Evolutionary conservation across 2,329 filamentous ascomycete species (phyloP).

Genomic region (Cercospora nicotianae): DNA sequence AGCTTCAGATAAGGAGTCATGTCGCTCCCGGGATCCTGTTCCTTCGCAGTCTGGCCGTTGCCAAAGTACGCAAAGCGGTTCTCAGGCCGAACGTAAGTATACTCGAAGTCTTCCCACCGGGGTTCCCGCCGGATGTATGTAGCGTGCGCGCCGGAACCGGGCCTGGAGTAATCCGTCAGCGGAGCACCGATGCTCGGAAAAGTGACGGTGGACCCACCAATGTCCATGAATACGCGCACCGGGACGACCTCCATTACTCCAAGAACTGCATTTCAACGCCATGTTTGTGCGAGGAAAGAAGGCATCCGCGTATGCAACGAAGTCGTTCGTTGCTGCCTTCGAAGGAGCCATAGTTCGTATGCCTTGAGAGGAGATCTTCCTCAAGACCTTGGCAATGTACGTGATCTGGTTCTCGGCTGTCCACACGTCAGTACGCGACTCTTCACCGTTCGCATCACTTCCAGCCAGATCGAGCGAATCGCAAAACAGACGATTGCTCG

Average conservation of each 20-base stretch:
- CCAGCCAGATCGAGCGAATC: not conserved
- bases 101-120: slow-evolving; percentile 62
- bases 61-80: slow-evolving; percentile 62
- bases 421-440: slow-evolving; percentile 1
- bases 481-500: not conserved
- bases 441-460: not conserved
- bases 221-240: slow-evolving; percentile 63
- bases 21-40: slow-evolving; percentile 57
- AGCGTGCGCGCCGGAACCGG: slow-evolving; percentile 64
- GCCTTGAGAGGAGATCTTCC: slow-evolving; percentile 65
- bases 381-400: slow-evolving; percentile 65
- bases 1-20: slow-evolving; percentile 63
- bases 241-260: slow-evolving; percentile 65
- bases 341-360: slow-evolving; percentile 63
- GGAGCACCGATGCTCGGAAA: not conserved
- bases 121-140: slow-evolving; percentile 58
- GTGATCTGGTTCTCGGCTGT: slow-evolving; percentile 63
- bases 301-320: slow-evolving; percentile 41
- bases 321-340: slow-evolving; percentile 54
- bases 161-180: slow-evolving; percentile 40
- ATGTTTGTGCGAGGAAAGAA: slow-evolving; percentile 57
- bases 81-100: slow-evolving; percentile 47
- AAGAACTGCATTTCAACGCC: slow-evolving; percentile 65
- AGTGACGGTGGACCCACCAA: slow-evolving; percentile 43
- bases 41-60: slow-evolving; percentile 64